Evolutionary conservation across 345 rosid species (phyloP).

Genomic region (Draba incana): DNA sequence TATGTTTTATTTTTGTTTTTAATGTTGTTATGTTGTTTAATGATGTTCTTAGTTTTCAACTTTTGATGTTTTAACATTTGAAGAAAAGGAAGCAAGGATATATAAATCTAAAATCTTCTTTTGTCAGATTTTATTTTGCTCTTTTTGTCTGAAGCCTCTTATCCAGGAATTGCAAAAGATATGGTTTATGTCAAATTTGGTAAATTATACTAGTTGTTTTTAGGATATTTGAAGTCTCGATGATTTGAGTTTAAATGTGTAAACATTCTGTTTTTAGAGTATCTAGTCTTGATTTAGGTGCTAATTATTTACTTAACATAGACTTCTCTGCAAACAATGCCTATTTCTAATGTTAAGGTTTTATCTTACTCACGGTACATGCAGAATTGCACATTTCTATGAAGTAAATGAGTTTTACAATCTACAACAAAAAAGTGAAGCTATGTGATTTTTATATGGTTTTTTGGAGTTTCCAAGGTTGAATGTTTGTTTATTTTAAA

Average conservation of each 20-base stretch:
- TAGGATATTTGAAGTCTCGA: background rate
- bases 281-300: background rate
- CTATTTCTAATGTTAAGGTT: background rate
- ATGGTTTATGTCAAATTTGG: background rate
- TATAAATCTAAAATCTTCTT: slow-evolving; percentile 35
- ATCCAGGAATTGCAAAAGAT: slow-evolving; percentile 1
- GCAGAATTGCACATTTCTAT: slow-evolving; percentile 21
- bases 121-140: slow-evolving; percentile 29
- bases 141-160: slow-evolving; percentile 7
- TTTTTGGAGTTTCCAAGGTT: slow-evolving; percentile 39
- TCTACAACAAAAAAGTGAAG: slow-evolving; percentile 16
- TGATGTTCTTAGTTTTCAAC: slow-evolving; percentile 23
- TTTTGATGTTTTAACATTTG: slow-evolving; percentile 32
- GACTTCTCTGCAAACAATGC: slow-evolving; percentile 3
- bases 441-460: slow-evolving; percentile 22
- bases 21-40: slow-evolving; percentile 25
- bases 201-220: background rate
- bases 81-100: slow-evolving; percentile 30
- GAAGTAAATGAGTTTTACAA: background rate
- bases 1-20: background rate
- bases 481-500: slow-evolving; percentile 45
- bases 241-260: background rate
- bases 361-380: slow-evolving; percentile 20
- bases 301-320: background rate
- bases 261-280: slow-evolving; percentile 1